phyloP scores from a whole-genome alignment of 225 moss, liverwort and hornwort species.

The Marchantia paleacea region DNA sequence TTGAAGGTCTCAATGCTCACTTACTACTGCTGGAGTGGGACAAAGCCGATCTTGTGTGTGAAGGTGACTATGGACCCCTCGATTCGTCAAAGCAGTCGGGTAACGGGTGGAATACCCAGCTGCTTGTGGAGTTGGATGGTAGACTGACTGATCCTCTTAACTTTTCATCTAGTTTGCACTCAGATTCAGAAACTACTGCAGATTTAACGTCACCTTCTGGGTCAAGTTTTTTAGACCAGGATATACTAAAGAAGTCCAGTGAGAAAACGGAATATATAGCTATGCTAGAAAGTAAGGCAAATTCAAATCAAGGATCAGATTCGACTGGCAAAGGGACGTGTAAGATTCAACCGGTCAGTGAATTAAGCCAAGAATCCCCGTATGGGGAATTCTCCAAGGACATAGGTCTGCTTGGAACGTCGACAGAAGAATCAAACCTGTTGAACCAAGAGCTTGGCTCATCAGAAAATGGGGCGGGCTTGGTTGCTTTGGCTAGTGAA shows the following conservation, averaged over 20 bases:
- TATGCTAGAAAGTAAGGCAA: background rate
- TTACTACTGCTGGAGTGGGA: constrained; percentile 39
- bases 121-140: constrained; percentile 6
- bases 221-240: background rate
- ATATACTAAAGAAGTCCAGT: background rate
- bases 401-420: background rate
- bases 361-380: background rate
- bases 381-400: background rate
- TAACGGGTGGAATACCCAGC: constrained; percentile 14
- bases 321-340: background rate
- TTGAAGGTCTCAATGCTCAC: constrained; percentile 64
- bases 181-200: background rate
- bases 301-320: background rate
- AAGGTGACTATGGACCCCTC: constrained; percentile 6
- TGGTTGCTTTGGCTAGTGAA: constrained; percentile 12
- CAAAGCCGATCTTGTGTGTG: constrained; percentile 16
- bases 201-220: background rate
- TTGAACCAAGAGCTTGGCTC: background rate
- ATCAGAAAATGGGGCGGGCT: background rate
- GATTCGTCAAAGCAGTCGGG: constrained; percentile 4
- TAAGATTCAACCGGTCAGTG: background rate
- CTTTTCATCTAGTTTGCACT: background rate
- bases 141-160: constrained; percentile 13
- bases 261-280: background rate
- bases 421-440: background rate